Evolutionary conservation across 768 basidiomycete species (phyloP), one percentile per base, ranked within the genome.

Genomic region (Hydnum rufescens): DNA sequence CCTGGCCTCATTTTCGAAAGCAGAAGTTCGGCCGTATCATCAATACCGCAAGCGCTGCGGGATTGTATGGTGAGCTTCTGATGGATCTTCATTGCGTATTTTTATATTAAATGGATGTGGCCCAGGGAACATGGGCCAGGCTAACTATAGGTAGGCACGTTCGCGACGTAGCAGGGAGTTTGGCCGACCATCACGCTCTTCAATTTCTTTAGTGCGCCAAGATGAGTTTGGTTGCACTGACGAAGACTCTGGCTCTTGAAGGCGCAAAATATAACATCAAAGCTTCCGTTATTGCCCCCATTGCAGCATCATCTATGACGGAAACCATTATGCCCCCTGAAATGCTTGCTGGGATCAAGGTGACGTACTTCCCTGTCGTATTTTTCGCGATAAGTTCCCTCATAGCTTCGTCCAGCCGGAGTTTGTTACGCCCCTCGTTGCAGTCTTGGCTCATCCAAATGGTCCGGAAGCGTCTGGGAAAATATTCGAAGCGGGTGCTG

Each of bases 291-390:
- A 82, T 99, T 57, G 89, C 88, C 2, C 93, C 93, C 0, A 80
- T 86, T 55, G 93, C 93, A n/a, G 93, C 92, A 0, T 93, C 89
- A 2, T 75, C 76, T 2, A 97, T 97, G 93, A 95, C 90, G 2
- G 90, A 81, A 60, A 95, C 89, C 0, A 70, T 92, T 58, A 86
- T 96, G 83, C 85, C 93, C 5, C 81, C 83, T 19, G 93, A 96
- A 53, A 78, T 95, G 75, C 75, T 97, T 52, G 80, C 74, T n/a
- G 82, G 85, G 60, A 67, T 95, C 8, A 50, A 50, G 25, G 44
- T 13, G 8, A n/a, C n/a, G n/a, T n/a, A n/a, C n/a, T n/a, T n/a
- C 8, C 16, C 28, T 47, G 8, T 47, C 16, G 6, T 8, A 8
- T 26, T 25, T 8, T 16, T 47, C 28, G 28, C 8, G 16, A 47